These are phyloP conservation scores for Paramecium primaurelia DNA, from an alignment of 73 alveolate species.

Conservation along the genomic window DNA sequence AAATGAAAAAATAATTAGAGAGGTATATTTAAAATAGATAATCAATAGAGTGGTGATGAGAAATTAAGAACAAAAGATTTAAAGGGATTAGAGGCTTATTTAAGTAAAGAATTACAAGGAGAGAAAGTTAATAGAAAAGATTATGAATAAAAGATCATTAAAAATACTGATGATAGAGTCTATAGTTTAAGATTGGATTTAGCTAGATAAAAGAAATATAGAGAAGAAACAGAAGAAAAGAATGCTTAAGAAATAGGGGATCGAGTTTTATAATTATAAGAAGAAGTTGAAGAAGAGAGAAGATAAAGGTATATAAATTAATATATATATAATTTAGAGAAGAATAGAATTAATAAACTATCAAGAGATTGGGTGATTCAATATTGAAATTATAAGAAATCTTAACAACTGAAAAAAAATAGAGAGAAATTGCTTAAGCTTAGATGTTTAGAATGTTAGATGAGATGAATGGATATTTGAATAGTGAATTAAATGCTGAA, in stretches of 20 bases:
- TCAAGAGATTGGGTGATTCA: constrained; percentile 65
- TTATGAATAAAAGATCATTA: constrained; percentile 67
- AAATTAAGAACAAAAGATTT: constrained; percentile 68
- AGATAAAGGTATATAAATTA: not conserved
- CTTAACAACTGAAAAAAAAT: constrained; percentile 64
- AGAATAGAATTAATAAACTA: constrained; percentile 59
- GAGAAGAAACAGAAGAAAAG: constrained; percentile 68
- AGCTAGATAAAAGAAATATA: constrained; percentile 76
- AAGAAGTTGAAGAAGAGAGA: constrained; percentile 65
- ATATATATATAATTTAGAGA: constrained; percentile 50
- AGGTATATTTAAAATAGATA: not conserved
- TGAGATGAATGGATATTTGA: constrained; percentile 68
- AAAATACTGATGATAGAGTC: constrained; percentile 71
- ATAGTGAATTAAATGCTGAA: constrained; percentile 64
- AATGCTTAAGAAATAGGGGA: constrained; percentile 52
- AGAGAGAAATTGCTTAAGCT: constrained; percentile 72
- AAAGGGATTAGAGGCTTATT: constrained; percentile 69
- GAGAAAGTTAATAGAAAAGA: constrained; percentile 77
- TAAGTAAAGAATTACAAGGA: constrained; percentile 68
- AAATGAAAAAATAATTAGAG: constrained; percentile 30
- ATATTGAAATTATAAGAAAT: constrained; percentile 73
- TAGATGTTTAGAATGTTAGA: constrained; percentile 75
- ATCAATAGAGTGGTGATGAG: not conserved
- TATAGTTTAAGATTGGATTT: constrained; percentile 71
- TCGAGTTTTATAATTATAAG: not conserved